Percentiles rank a stretch among this genome's conserved stretches.
Evolutionary conservation across 805 yeast species (phyloP).

Genomic region (Metschnikowia colocasiae): DNA sequence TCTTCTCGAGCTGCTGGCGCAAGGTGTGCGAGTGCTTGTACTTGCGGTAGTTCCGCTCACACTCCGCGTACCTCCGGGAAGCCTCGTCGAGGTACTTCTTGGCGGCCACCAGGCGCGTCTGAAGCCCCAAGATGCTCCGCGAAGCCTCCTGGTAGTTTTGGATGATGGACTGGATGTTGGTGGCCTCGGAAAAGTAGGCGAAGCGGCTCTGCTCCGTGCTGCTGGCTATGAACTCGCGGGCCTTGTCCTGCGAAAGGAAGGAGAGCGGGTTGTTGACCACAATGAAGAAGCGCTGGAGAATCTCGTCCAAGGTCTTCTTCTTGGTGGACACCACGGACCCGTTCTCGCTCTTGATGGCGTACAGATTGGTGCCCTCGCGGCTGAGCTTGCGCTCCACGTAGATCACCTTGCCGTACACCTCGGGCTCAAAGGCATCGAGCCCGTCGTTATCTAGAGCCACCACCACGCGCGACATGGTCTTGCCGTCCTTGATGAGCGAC

Average conservation of each 20-base stretch:
- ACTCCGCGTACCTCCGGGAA: constrained; percentile 26
- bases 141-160: constrained; percentile 43
- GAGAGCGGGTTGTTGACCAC: constrained; percentile 89
- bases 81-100: constrained; percentile 24
- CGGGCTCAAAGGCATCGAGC: constrained; percentile 60
- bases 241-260: constrained; percentile 89
- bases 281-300: constrained; percentile 67
- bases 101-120: constrained; percentile 26
- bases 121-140: constrained; percentile 28
- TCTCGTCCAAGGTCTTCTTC: constrained; percentile 61
- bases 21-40: constrained; percentile 34
- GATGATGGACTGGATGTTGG: constrained; percentile 64
- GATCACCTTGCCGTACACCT: constrained; percentile 64
- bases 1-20: constrained; percentile 28
- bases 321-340: constrained; percentile 57
- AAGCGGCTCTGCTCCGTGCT: constrained; percentile 72
- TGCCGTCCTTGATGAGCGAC: constrained; percentile 74
- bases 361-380: constrained; percentile 49
- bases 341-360: constrained; percentile 49
- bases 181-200: constrained; percentile 74
- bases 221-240: constrained; percentile 81
- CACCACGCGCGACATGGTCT: constrained; percentile 59
- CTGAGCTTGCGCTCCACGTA: constrained; percentile 64
- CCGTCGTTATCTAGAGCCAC: constrained; percentile 66
- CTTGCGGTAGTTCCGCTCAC: constrained; percentile 29